Base-by-base conservation (phyloP, 352 stramenopile species). In the Phytopythium oedochilum region DNA sequence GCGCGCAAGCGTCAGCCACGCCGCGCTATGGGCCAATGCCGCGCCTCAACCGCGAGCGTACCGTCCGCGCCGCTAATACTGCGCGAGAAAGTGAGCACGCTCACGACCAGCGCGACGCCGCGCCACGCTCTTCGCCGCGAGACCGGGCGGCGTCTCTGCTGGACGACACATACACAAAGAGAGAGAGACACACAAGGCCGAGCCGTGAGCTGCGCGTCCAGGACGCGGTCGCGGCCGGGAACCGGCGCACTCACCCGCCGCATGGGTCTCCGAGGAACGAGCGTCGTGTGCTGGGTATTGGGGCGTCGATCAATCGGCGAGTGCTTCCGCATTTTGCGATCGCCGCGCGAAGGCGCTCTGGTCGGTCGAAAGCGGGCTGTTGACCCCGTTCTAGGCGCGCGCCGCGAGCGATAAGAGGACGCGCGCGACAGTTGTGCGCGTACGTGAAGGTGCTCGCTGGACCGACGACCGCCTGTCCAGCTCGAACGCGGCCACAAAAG, bases 401-500 rank as follows among this genome's bases (percentile, higher is more conserved):
- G 29, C 5, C 29, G 10, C 5, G 10, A 34, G 29, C 1, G 11
- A 31, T 7, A 25, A 22, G 18, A 25, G n/a, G 28, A 6, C 5
- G 3, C n/a, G 12, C 14, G 28, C 2, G 42, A 34, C 42, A 6
- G 25, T 34, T 48, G 2, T 2, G 2, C 7, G 2, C 12, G 42
- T n/a, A 48, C 42, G n/a, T n/a, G 31, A 20, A 47, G 22, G 7
- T 3, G 39, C 20, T 14, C 18, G 39, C 39, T 45, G 39, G 39
- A 45, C 39, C 26, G 43, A 49, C 22, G 26, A 20, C 43, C 2
- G 28, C 28, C 45, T 39, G 45, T 52, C 45, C 43, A 11, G 2
- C 25, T 10, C 26, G 44, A n/a, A 48, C 22, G 42, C 39, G 22
- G 26, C 46, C 46, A 43, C 47, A 53, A 43, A 53, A 48, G 23